Evolutionary conservation across 192 early-diverging fungal genomes (phyloP).

Genomic region (Helicostylum pulchrum): DNA sequence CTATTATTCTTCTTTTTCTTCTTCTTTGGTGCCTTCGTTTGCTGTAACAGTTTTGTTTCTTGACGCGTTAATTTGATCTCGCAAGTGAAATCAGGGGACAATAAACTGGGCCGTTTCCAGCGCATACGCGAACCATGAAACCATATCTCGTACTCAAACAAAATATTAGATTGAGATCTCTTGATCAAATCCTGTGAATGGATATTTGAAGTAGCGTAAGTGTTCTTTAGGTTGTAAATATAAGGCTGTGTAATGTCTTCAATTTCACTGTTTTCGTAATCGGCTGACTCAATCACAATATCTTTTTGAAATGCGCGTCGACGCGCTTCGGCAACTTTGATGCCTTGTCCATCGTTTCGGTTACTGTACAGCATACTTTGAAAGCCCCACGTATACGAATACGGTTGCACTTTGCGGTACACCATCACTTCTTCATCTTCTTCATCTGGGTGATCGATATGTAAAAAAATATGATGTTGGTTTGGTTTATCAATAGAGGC

Average conservation of each 20-base stretch:
- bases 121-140: slow-evolving; percentile 23
- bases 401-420: slow-evolving; percentile 32
- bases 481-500: background rate
- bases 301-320: slow-evolving; percentile 34
- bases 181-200: slow-evolving; percentile 19
- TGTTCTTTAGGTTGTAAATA: background rate
- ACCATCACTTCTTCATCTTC: slow-evolving; percentile 11
- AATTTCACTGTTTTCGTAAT: background rate
- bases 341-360: background rate
- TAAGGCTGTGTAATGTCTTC: background rate
- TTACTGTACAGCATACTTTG: slow-evolving; percentile 26
- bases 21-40: background rate
- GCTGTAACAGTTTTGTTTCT: background rate
- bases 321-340: slow-evolving; percentile 29
- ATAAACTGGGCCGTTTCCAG: slow-evolving; percentile 30
- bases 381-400: slow-evolving; percentile 37
- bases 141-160: slow-evolving; percentile 30
- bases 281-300: slow-evolving; percentile 22
- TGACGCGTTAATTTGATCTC: slow-evolving; percentile 17
- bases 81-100: slow-evolving; percentile 34
- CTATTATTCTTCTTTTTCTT: background rate
- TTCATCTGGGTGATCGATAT: background rate
- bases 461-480: background rate
- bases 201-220: background rate
- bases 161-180: slow-evolving; percentile 11